Base-by-base conservation (phyloP, 108 stramenopile species). In the Nitzschia palea region DNA sequence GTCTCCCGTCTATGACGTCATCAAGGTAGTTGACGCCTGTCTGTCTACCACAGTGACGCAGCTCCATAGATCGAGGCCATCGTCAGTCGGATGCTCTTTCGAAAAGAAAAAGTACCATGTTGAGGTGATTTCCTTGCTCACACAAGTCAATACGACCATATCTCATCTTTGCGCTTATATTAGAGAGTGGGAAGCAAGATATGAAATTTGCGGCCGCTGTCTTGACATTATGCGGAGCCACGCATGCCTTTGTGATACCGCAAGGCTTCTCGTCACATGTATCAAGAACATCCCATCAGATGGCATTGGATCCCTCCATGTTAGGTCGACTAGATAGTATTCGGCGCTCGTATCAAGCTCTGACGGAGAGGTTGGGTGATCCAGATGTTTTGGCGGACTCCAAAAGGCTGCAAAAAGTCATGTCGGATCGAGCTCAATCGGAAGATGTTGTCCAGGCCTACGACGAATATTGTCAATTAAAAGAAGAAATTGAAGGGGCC, bases 381-480 rank as follows among this genome's bases (percentile, higher is more conserved):
- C 89, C 94, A 18, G 94, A 95, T 74, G 94, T 95, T 1, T 70
- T 93, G 29, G 76, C 35, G 6, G 85, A 93, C 67, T 82, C 91
- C 29, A 84, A 80, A 44, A 63, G 91, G 51, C 71, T 95, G 18
- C 66, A 62, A 53, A 73, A 76, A 48, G 79, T 95, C 33, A 93
- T 91, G 91, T 74, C 80, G 45, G 93, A 96, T 59, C 78, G 95
- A 34, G 73, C 93, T 18, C 71, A 83, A 54, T 74, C 74, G 43
- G 90, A 91, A 73, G 88, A 93, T 62, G 83, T 90, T 36, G 92
- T 91, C 18, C 28, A 68, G 55, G 79, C 85, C 17, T 93, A 79
- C 67, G 88, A 89, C 31, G 85, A 90, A 59, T 93, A 90, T 74
- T 60, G 43, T 10, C 56, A 68, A 22, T 79, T 91, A n/a, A 70